A percentile compares a stretch with the other conserved stretches of the same genome.
Evolutionary conservation across 2,329 filamentous ascomycete species (phyloP).

Genomic region (Aspergillus clavatus): DNA sequence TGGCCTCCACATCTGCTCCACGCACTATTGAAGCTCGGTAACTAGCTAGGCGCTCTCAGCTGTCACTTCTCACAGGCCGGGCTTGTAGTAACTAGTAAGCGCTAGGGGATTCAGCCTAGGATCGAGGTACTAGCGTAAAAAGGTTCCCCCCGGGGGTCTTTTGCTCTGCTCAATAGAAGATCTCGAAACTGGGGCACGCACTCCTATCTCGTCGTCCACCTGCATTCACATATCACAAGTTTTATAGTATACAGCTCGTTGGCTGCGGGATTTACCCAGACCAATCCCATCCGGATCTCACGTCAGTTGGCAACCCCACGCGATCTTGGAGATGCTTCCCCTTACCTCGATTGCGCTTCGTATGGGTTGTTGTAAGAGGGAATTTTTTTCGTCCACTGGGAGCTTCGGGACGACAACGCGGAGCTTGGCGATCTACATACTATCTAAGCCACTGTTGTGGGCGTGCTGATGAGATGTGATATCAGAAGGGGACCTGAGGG

Average conservation of each 20-base stretch:
- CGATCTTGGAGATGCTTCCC: background rate
- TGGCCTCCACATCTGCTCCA: constrained; percentile 26
- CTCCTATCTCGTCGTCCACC: background rate
- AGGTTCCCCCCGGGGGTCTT: background rate
- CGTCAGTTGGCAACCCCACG: constrained; percentile 7
- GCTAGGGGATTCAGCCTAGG: too few species aligned
- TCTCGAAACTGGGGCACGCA: background rate
- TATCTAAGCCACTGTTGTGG: background rate
- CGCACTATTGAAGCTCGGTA: background rate
- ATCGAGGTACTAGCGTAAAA: background rate
- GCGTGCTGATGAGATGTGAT: background rate
- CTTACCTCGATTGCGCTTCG: background rate
- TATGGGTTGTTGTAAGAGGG: constrained; percentile 11
- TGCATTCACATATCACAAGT: background rate
- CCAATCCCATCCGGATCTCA: constrained; percentile 8
- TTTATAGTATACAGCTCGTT: background rate
- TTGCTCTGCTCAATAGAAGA: background rate
- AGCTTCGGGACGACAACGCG: background rate
- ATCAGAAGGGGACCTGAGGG: background rate
- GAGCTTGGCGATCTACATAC: background rate
- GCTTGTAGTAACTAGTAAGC: too few species aligned
- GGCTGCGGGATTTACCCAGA: constrained; percentile 11
- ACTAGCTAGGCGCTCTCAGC: too few species aligned
- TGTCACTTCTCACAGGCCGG: too few species aligned
- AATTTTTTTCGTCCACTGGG: constrained; percentile 8